These are phyloP conservation scores for Cronartium quercuum DNA, from an alignment of 1,284 basidiomycete genomes.

Conservation along the genomic window DNA sequence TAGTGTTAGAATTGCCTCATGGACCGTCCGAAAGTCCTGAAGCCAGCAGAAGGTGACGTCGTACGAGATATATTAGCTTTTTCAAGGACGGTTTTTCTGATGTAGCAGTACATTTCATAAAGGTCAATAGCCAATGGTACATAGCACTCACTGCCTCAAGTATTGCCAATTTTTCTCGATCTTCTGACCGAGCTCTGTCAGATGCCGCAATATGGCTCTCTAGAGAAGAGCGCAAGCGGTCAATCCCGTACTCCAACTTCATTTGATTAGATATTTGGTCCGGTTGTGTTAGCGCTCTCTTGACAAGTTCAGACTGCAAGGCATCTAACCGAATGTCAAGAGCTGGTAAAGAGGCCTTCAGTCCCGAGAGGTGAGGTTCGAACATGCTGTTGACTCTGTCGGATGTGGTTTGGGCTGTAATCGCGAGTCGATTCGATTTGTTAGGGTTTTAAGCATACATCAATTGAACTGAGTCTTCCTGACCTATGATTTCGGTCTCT, in stretches of 20 bases:
- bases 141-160: neutral
- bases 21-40: neutral
- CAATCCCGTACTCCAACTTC: neutral
- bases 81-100: neutral
- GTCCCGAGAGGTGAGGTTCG: neutral
- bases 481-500: neutral
- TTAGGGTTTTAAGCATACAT: neutral
- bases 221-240: neutral
- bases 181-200: neutral
- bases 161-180: neutral
- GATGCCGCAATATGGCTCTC: neutral
- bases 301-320: neutral
- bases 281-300: neutral
- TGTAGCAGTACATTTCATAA: no score
- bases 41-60: neutral
- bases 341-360: neutral
- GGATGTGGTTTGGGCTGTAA: neutral
- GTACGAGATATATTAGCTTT: no score
- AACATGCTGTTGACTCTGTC: neutral
- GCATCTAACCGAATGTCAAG: neutral
- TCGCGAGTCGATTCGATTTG: neutral
- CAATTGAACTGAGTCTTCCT: neutral
- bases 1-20: neutral
- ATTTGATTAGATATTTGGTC: neutral
- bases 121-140: no score